These are phyloP conservation scores for Eragrostis nindensis DNA, from an alignment of 176 grass and related monocot genomes.

Conservation along the genomic window DNA sequence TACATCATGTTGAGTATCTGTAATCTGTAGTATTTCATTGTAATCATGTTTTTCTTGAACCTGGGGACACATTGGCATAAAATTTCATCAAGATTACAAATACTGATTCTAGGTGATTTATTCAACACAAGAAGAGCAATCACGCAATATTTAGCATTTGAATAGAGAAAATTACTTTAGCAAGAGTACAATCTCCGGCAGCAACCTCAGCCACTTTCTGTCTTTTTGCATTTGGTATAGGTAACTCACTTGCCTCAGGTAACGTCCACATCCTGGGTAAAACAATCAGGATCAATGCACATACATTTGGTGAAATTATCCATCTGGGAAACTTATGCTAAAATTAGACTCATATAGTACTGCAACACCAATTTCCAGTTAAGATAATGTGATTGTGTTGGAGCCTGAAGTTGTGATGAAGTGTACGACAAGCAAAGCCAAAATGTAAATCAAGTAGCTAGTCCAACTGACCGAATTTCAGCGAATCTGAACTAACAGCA, in stretches of 20 bases:
- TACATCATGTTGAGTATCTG: slow-evolving; percentile 38
- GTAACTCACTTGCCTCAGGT: slow-evolving; percentile 60
- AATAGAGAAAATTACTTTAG: slow-evolving; percentile 48
- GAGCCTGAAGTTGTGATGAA: not conserved
- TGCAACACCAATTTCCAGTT: not conserved
- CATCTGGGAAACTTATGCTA: not conserved
- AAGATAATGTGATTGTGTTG: slow-evolving; percentile 1
- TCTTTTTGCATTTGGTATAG: slow-evolving; percentile 46
- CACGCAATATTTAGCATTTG: not conserved
- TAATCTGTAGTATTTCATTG: slow-evolving; percentile 36
- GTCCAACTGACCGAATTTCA: not conserved
- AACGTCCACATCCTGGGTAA: slow-evolving; percentile 77
- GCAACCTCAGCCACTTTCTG: slow-evolving; percentile 23
- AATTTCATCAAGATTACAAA: slow-evolving; percentile 25
- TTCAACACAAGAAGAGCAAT: not conserved
- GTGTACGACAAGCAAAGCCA: not conserved
- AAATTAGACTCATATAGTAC: not conserved
- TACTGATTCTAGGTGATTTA: not conserved
- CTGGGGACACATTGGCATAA: slow-evolving; percentile 36
- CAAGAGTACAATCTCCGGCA: slow-evolving; percentile 55
- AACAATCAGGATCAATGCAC: slow-evolving; percentile 6
- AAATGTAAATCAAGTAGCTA: not conserved
- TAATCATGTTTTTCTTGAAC: slow-evolving; percentile 45
- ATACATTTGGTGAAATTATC: slow-evolving; percentile 2
- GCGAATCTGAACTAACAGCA: not conserved